Conservation (phyloP, 2,329 filamentous ascomycete genomes). For the Diaporthe longicolla region DNA sequence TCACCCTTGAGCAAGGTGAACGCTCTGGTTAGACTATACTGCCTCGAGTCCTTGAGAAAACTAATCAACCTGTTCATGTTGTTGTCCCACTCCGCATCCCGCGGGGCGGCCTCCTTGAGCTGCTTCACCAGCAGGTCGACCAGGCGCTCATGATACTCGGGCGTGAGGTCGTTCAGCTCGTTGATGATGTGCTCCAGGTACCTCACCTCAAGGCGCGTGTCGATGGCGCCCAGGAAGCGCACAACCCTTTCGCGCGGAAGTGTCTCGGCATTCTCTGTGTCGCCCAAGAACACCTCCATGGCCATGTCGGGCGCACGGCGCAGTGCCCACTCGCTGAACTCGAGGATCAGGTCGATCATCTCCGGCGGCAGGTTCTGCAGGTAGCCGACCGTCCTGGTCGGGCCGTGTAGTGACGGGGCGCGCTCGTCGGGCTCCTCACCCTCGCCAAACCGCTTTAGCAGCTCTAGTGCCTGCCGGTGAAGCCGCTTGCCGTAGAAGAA, state of each 20-base stretch:
- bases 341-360: slow-evolving; percentile 89
- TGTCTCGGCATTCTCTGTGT: slow-evolving; percentile 94
- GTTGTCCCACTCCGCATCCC: slow-evolving; percentile 65
- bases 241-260: slow-evolving; percentile 84
- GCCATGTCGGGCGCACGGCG: slow-evolving; percentile 78
- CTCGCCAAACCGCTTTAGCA: slow-evolving; percentile 85
- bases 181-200: slow-evolving; percentile 94
- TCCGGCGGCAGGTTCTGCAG: slow-evolving; percentile 90
- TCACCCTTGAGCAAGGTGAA: slow-evolving; percentile 84
- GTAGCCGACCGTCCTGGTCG: slow-evolving; percentile 87
- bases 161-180: slow-evolving; percentile 86
- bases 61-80: slow-evolving; percentile 77
- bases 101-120: slow-evolving; percentile 56
- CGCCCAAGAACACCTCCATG: slow-evolving; percentile 94
- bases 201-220: slow-evolving; percentile 78
- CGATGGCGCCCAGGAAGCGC: slow-evolving; percentile 78
- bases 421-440: slow-evolving; percentile 64
- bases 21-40: slow-evolving; percentile 85
- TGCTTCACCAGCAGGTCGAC: slow-evolving; percentile 79
- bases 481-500: slow-evolving; percentile 97
- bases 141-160: slow-evolving; percentile 89
- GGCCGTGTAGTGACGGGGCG: slow-evolving; percentile 77
- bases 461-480: slow-evolving; percentile 86
- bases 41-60: slow-evolving; percentile 81
- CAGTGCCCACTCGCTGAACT: slow-evolving; percentile 92